Conservation (phyloP, 1,284 basidiomycete genomes). For the Sanguinoderma infundibulare region DNA sequence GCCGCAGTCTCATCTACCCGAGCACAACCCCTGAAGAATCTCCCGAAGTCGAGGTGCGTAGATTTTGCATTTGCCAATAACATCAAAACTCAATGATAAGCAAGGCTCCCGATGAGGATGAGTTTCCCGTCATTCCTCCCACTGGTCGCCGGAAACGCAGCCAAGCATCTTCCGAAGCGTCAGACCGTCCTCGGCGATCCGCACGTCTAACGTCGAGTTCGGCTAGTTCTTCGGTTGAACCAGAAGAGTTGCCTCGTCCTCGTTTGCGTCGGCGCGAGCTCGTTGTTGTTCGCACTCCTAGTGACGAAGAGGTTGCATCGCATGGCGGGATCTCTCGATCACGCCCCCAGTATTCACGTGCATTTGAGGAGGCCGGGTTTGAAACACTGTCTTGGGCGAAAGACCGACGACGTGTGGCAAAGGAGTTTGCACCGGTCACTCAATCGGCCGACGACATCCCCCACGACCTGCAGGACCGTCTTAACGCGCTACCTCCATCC, state of each 20-base stretch:
- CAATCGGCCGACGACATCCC: slow-evolving; percentile 36
- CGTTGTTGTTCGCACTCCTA: slow-evolving; percentile 8
- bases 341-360: slow-evolving; percentile 1
- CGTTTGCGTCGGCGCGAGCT: slow-evolving; percentile 14
- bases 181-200: slow-evolving; percentile 19
- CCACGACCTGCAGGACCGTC: slow-evolving; percentile 36
- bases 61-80: background rate
- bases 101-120: slow-evolving; percentile 4
- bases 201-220: slow-evolving; percentile 21
- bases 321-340: slow-evolving; percentile 13
- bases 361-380: slow-evolving; percentile 20
- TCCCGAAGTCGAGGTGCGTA: slow-evolving; percentile 22
- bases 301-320: slow-evolving; percentile 16
- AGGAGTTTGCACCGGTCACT: slow-evolving; percentile 27
- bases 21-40: slow-evolving; percentile 7
- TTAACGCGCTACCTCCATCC: slow-evolving; percentile 30
- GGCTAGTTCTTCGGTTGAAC: slow-evolving; percentile 25
- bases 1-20: slow-evolving; percentile 18
- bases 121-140: background rate
- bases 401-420: slow-evolving; percentile 23
- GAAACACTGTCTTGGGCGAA: slow-evolving; percentile 28
- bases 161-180: slow-evolving; percentile 10
- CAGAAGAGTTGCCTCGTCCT: slow-evolving; percentile 6
- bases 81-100: background rate
- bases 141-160: slow-evolving; percentile 5